phyloP scores from a whole-genome alignment of 2,329 filamentous ascomycete species.

The Exophiala mesophila region DNA sequence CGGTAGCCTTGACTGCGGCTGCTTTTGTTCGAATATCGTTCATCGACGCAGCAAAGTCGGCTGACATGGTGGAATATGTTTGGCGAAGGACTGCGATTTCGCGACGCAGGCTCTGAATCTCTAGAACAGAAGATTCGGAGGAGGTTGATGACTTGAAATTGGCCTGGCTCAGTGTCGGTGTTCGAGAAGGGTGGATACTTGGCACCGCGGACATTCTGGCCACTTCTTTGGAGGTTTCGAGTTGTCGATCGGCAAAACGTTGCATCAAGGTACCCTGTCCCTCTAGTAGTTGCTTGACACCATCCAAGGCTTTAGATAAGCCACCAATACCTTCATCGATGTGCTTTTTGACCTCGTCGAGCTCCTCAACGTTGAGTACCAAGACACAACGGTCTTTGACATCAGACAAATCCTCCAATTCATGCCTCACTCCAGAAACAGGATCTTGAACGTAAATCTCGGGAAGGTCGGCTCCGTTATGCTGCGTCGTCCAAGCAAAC shows the following conservation, averaged over 20 bases:
- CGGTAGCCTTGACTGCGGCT: slow-evolving; percentile 68
- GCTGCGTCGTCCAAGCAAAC: slow-evolving; percentile 97
- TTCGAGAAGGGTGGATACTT: slow-evolving; percentile 29
- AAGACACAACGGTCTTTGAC: slow-evolving; percentile 93
- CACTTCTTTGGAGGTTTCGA: slow-evolving; percentile 84
- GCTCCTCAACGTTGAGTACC: slow-evolving; percentile 85
- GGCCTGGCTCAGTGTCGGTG: slow-evolving; percentile 32
- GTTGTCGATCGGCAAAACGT: slow-evolving; percentile 81
- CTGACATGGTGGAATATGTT: slow-evolving; percentile 85
- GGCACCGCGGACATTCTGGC: slow-evolving; percentile 57
- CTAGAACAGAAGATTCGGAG: slow-evolving; percentile 57
- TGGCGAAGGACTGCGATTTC: slow-evolving; percentile 90
- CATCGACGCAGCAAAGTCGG: slow-evolving; percentile 86
- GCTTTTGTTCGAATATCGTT: slow-evolving; percentile 76
- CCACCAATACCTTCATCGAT: slow-evolving; percentile 86
- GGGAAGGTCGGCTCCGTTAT: slow-evolving; percentile 84
- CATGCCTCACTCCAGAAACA: slow-evolving; percentile 91
- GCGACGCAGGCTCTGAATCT: slow-evolving; percentile 75
- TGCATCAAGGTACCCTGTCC: slow-evolving; percentile 79
- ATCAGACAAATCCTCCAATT: slow-evolving; percentile 86
- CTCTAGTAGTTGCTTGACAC: slow-evolving; percentile 75
- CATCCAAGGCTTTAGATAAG: slow-evolving; percentile 76
- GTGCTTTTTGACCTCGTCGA: slow-evolving; percentile 94
- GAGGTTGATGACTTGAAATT: slow-evolving; percentile 27
- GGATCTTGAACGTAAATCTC: slow-evolving; percentile 98